Evolutionary conservation across 306 rosid genomes (phyloP).

Genomic region (Herpetospermum pedunculosum): DNA sequence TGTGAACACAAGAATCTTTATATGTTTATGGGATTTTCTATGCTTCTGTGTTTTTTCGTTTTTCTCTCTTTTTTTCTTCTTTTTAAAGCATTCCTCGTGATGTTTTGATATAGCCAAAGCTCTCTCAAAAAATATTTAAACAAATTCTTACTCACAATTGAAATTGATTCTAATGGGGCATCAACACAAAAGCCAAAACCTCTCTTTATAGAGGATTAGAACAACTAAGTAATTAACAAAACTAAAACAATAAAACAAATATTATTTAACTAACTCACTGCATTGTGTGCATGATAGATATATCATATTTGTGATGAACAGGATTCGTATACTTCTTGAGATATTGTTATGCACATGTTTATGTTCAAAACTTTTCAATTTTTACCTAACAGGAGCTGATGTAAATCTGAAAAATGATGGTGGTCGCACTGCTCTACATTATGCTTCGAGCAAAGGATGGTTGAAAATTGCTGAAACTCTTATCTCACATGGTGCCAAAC

Average conservation of each 20-base stretch:
- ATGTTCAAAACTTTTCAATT: not conserved
- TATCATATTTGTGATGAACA: not conserved
- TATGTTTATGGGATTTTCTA: not conserved
- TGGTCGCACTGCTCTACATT: conserved; percentile 87
- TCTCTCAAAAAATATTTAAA: too few relatives aligned
- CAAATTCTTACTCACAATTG: too few relatives aligned
- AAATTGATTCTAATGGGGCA: too few relatives aligned
- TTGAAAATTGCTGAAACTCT: conserved; percentile 59
- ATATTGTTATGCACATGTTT: not conserved
- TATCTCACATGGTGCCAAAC: conserved; percentile 59
- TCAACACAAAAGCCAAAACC: not conserved
- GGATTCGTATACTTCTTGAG: not conserved
- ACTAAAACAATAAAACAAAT: not conserved
- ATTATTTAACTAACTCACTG: not conserved
- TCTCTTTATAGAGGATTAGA: not conserved
- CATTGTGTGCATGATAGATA: not conserved
- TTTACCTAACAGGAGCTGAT: conserved; percentile 57
- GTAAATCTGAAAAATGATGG: conserved; percentile 58
- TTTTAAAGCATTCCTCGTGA: not conserved
- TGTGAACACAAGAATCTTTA: not conserved
- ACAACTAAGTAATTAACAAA: not conserved
- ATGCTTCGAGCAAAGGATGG: conserved; percentile 91
- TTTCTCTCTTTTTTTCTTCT: not conserved
- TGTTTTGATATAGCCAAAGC: not conserved
- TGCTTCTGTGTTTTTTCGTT: not conserved